These are phyloP conservation scores for Candida incommunis DNA, from an alignment of 805 yeast genomes.

Conservation along the genomic window DNA sequence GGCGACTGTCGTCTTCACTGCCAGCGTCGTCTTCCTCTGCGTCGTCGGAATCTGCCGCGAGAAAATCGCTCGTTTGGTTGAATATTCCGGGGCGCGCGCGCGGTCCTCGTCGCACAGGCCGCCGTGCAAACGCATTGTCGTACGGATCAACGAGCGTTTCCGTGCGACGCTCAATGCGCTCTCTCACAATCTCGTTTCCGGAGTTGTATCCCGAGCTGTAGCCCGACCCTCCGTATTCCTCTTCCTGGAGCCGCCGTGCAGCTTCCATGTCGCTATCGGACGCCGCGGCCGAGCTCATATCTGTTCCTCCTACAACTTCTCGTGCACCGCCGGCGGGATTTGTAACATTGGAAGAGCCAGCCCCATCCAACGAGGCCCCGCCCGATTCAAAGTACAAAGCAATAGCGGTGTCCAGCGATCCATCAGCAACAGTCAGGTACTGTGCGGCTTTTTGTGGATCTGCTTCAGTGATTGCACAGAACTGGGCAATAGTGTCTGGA, in stretches of 20 bases:
- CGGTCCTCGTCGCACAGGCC: background rate
- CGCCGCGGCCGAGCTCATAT: slow-evolving; percentile 2
- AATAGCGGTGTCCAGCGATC: slow-evolving; percentile 71
- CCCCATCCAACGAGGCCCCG: slow-evolving; percentile 20
- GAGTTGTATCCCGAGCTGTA: too few species aligned
- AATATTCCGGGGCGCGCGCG: slow-evolving; percentile 2
- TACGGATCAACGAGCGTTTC: slow-evolving; percentile 56
- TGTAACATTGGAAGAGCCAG: slow-evolving; percentile 3
- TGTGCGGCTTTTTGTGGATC: slow-evolving; percentile 58
- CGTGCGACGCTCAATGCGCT: slow-evolving; percentile 63
- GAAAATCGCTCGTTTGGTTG: slow-evolving; percentile 3
- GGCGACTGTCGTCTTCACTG: slow-evolving; percentile 23
- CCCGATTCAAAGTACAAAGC: slow-evolving; percentile 59
- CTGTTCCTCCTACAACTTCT: too few species aligned
- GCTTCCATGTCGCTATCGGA: slow-evolving; percentile 34
- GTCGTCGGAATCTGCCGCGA: slow-evolving; percentile 24
- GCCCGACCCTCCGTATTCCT: too few species aligned
- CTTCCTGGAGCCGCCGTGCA: slow-evolving; percentile 50
- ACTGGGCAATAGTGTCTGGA: slow-evolving; percentile 38
- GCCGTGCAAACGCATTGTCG: slow-evolving; percentile 4
- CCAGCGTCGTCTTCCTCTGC: slow-evolving; percentile 28
- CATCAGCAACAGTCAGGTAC: slow-evolving; percentile 65
- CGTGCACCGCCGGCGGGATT: background rate
- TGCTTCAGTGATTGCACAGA: slow-evolving; percentile 72
- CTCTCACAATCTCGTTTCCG: slow-evolving; percentile 40